phyloP scores from a whole-genome alignment of 805 yeast genomes.

The Danielozyma ontarioensis region DNA sequence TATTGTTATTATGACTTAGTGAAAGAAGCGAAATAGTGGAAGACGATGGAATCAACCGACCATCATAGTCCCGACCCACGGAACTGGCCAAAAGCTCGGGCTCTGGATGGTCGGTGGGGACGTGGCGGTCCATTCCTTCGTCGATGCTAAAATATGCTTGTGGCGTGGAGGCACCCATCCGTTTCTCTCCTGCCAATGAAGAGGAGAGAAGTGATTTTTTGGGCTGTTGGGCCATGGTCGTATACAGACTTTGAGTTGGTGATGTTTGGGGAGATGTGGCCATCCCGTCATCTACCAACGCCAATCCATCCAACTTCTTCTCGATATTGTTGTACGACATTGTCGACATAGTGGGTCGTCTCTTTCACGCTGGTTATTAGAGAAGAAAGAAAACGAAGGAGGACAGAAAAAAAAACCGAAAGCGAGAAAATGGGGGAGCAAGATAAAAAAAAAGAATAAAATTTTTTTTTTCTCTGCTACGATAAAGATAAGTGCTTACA shows the following conservation, averaged over 20 bases:
- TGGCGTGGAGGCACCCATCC: slow-evolving; percentile 1
- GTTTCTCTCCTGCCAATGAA: slow-evolving; percentile 20
- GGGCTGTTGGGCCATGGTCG: slow-evolving; percentile 3
- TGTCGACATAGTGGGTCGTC: slow-evolving; percentile 10
- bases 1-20: slow-evolving; percentile 17
- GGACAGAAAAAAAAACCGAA: no score
- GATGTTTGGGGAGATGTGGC: slow-evolving; percentile 2
- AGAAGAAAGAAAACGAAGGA: no score
- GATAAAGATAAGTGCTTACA: background rate
- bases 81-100: slow-evolving; percentile 40
- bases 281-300: slow-evolving; percentile 6
- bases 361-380: no score
- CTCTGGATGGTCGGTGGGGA: slow-evolving; percentile 37
- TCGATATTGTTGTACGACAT: slow-evolving; percentile 9
- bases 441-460: background rate
- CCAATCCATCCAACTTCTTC: slow-evolving; percentile 12
- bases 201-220: slow-evolving; percentile 20
- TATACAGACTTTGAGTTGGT: no score
- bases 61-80: slow-evolving; percentile 37
- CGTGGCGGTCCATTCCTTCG: slow-evolving; percentile 4
- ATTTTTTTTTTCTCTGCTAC: background rate
- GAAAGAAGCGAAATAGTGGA: slow-evolving; percentile 37
- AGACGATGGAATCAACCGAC: slow-evolving; percentile 37
- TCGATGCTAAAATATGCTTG: slow-evolving; percentile 10
- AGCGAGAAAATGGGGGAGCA: no score